Evolutionary conservation across 371 early-diverging fungal genomes (phyloP).

Genomic region (Mortierella sp.): DNA sequence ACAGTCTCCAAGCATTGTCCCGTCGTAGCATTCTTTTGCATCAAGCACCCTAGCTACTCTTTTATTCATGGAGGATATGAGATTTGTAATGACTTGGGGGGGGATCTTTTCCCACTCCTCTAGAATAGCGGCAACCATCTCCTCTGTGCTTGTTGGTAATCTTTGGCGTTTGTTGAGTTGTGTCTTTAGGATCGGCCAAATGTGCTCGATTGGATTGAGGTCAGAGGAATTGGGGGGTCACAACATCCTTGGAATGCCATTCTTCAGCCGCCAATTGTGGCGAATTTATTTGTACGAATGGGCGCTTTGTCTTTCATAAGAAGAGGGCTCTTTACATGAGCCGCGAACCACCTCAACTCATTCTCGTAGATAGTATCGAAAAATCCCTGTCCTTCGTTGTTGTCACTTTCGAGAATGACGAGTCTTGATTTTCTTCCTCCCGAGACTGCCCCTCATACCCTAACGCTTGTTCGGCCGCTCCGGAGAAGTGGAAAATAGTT

Average conservation of each 20-base stretch:
- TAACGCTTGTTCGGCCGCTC: conserved; percentile 13
- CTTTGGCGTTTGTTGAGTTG: neutral
- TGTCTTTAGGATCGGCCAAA: neutral
- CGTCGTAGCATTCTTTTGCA: too few species aligned
- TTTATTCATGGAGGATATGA: too few species aligned
- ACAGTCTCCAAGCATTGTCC: neutral
- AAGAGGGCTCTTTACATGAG: neutral
- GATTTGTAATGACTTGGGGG: too few species aligned
- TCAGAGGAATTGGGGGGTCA: conserved; percentile 11
- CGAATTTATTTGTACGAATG: neutral
- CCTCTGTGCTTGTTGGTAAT: neutral
- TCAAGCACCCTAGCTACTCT: too few species aligned
- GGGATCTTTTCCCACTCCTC: too few species aligned
- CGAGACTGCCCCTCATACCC: neutral
- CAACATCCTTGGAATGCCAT: neutral
- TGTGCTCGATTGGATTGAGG: too few species aligned
- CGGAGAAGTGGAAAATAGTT: neutral
- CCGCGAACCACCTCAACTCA: conserved; percentile 14
- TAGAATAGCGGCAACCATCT: too few species aligned
- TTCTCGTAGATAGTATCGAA: conserved; percentile 9
- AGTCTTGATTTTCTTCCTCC: conserved; percentile 5
- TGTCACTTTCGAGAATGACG: conserved; percentile 4
- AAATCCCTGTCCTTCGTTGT: conserved; percentile 16
- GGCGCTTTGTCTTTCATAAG: neutral
- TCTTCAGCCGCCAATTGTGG: neutral